Percentiles rank a stretch among this genome's conserved stretches.
Conservation (phyloP, 169 alveolate genomes). For the Hepatocystis sp. region DNA sequence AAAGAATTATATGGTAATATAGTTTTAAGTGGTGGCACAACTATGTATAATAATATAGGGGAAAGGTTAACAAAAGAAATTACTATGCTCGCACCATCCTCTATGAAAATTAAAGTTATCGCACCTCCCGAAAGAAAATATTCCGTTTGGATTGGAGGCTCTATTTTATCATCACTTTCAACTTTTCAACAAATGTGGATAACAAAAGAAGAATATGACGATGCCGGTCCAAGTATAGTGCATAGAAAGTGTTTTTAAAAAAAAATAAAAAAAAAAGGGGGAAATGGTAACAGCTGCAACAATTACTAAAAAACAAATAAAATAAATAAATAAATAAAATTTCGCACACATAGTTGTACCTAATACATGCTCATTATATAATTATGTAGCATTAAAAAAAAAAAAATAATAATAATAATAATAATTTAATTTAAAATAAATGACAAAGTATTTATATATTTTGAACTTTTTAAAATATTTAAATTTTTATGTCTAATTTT, state of each 20-base stretch:
- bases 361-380: no score
- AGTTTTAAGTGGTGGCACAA: slow-evolving; percentile 98
- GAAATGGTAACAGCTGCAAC: no score
- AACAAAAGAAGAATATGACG: slow-evolving; percentile 98
- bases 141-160: slow-evolving; percentile 99
- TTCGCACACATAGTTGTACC: no score
- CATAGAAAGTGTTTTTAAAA: slow-evolving; percentile 98
- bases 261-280: no score
- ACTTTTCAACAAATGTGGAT: slow-evolving; percentile 99
- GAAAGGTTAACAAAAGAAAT: slow-evolving; percentile 98
- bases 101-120: slow-evolving; percentile 97
- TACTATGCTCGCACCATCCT: slow-evolving; percentile 96
- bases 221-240: slow-evolving; percentile 98
- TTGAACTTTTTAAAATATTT: no score
- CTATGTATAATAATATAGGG: slow-evolving; percentile 97
- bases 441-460: no score
- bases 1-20: slow-evolving; percentile 96
- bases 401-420: no score
- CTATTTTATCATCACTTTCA: slow-evolving; percentile 95
- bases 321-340: no score
- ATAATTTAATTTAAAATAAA: no score
- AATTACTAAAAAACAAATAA: no score
- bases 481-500: no score
- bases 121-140: slow-evolving; percentile 99
- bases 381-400: no score